These are phyloP conservation scores for Heterobasidion irregulare DNA, from an alignment of 1,284 basidiomycete genomes.

Conservation along the genomic window DNA sequence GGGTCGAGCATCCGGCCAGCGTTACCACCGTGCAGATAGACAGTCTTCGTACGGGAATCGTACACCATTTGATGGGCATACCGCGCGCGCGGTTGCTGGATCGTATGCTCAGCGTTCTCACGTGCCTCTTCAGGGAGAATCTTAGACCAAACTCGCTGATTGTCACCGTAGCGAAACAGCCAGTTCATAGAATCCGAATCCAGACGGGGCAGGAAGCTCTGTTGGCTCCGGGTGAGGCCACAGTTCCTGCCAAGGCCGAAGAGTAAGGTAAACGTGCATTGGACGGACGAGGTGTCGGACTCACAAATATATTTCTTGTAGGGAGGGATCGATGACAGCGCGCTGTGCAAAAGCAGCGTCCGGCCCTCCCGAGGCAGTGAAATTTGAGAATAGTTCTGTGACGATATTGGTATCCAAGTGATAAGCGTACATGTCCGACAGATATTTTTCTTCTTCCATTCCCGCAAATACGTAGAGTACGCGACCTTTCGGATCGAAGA, in stretches of 20 bases:
- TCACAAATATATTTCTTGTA: constrained; percentile 68
- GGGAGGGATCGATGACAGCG: constrained; percentile 52
- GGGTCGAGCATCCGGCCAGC: constrained; percentile 26
- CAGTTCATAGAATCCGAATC: constrained; percentile 40
- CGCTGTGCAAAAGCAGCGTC: constrained; percentile 64
- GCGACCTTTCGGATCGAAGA: constrained; percentile 50
- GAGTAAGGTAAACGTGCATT: constrained; percentile 1
- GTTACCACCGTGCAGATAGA: constrained; percentile 71
- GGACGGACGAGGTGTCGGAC: constrained; percentile 17
- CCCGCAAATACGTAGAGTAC: constrained; percentile 67
- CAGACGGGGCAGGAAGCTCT: constrained; percentile 33
- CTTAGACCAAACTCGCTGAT: constrained; percentile 56
- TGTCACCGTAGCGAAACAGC: constrained; percentile 51
- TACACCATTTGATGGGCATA: constrained; percentile 76
- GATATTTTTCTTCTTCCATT: constrained; percentile 49
- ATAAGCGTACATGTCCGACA: constrained; percentile 70
- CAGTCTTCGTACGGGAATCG: constrained; percentile 41
- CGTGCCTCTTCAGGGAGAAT: constrained; percentile 29
- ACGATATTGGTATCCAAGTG: constrained; percentile 49
- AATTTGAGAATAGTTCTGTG: constrained; percentile 57
- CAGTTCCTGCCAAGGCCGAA: constrained; percentile 31
- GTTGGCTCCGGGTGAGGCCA: constrained; percentile 39
- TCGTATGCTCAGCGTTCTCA: constrained; percentile 9
- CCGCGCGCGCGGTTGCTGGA: constrained; percentile 28
- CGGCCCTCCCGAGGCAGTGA: constrained; percentile 49